Evolutionary conservation across 2,329 filamentous ascomycete genomes (phyloP).

Genomic region (Colletotrichum musicola): DNA sequence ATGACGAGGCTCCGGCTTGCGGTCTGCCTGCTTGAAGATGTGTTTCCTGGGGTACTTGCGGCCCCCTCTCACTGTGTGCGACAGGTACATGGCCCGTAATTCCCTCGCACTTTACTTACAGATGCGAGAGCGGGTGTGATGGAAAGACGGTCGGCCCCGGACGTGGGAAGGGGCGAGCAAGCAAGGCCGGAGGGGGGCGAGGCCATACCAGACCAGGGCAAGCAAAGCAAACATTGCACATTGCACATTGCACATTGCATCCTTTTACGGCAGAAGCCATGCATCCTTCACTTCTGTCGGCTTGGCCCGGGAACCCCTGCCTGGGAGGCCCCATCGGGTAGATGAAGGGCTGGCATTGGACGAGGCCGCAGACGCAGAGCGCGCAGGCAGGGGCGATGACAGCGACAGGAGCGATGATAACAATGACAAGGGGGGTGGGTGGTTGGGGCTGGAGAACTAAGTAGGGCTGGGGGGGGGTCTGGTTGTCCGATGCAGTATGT

Average conservation of each 20-base stretch:
- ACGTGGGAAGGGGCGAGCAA: neutral
- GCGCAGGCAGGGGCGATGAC: neutral
- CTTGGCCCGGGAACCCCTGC: conserved; percentile 23
- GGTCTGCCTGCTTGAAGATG: neutral
- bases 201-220: neutral
- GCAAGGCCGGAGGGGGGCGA: neutral
- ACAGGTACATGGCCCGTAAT: too few species aligned
- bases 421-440: neutral
- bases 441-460: neutral
- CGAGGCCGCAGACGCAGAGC: neutral
- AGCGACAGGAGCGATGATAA: neutral
- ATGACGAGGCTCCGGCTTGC: neutral
- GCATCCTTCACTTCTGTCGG: conserved; percentile 12
- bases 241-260: neutral
- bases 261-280: conserved; percentile 11
- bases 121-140: neutral
- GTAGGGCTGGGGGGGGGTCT: neutral
- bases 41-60: too few species aligned
- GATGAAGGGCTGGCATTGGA: conserved; percentile 14
- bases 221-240: conserved; percentile 2
- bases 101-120: too few species aligned
- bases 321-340: conserved; percentile 10
- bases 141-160: neutral
- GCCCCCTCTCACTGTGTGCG: neutral
- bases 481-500: too few species aligned